Evolutionary conservation across 768 basidiomycete species (phyloP).

Genomic region (Strobilomyces echinocephalus): DNA sequence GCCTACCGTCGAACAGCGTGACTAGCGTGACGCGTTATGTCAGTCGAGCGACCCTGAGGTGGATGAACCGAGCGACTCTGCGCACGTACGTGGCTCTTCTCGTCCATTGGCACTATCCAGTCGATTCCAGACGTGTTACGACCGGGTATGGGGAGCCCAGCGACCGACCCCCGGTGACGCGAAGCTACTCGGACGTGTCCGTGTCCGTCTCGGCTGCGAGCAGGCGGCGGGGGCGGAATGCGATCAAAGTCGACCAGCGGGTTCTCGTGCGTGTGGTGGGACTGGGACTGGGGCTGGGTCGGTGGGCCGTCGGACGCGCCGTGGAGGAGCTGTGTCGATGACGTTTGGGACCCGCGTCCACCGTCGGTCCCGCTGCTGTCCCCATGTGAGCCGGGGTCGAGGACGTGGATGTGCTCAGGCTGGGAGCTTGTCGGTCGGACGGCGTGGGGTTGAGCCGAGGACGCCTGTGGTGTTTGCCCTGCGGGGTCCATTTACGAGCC

Average conservation of each 20-base stretch:
- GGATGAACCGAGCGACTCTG: too few species aligned
- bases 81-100: conserved; percentile 1
- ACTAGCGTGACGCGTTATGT: conserved; percentile 4
- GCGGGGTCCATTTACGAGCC: conserved; percentile 15
- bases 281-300: neutral
- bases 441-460: neutral
- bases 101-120: conserved; percentile 25
- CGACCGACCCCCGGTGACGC: neutral
- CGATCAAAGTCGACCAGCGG: conserved; percentile 9
- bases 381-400: neutral
- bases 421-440: neutral
- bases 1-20: conserved; percentile 36
- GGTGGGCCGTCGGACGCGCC: conserved; percentile 5
- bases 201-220: conserved; percentile 18
- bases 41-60: neutral
- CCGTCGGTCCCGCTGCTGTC: neutral
- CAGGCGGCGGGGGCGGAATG: neutral
- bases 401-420: conserved; percentile 5
- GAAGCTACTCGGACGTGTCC: conserved; percentile 11
- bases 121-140: conserved; percentile 13
- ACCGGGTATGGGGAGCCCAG: neutral
- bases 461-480: neutral
- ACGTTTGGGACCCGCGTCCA: neutral
- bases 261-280: neutral
- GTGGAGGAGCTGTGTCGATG: conserved; percentile 7